A percentile compares a stretch with the other conserved stretches of the same genome.
phyloP scores from a whole-genome alignment of 148 eudicot genomes.

The Persicaria tinctoria region DNA sequence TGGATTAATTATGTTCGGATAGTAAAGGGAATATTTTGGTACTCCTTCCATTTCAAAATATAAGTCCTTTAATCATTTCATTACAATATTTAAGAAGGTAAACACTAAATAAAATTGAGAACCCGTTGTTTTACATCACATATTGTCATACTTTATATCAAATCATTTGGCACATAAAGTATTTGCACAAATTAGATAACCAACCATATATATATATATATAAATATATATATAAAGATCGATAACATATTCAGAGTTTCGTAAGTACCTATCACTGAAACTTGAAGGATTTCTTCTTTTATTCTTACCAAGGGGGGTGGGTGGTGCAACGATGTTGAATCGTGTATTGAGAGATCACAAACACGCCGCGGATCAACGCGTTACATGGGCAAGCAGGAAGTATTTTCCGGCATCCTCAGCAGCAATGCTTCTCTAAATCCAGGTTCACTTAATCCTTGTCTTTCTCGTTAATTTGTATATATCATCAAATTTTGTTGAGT shows the following conservation, averaged over 20 bases:
- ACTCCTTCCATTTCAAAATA: no score
- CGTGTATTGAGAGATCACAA: constrained; percentile 66
- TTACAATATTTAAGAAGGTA: no score
- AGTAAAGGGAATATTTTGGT: background rate
- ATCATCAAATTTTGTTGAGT: background rate
- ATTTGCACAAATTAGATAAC: background rate
- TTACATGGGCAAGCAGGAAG: constrained; percentile 55
- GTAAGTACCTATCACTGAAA: background rate
- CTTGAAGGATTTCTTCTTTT: background rate
- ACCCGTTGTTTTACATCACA: no score
- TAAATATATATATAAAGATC: no score
- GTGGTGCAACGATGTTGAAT: constrained; percentile 80
- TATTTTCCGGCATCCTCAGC: constrained; percentile 75
- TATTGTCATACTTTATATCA: no score
- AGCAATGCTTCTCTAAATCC: constrained; percentile 72
- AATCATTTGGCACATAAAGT: background rate
- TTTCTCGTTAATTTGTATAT: background rate
- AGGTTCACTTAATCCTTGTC: constrained; percentile 29
- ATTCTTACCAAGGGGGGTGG: constrained; percentile 72
- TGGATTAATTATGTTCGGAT: background rate
- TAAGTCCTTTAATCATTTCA: no score
- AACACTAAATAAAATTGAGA: no score
- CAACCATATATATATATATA: background rate
- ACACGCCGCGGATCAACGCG: constrained; percentile 79
- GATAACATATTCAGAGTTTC: background rate